Base-by-base conservation (phyloP, 345 rosid species). In the Populus deltoides region DNA sequence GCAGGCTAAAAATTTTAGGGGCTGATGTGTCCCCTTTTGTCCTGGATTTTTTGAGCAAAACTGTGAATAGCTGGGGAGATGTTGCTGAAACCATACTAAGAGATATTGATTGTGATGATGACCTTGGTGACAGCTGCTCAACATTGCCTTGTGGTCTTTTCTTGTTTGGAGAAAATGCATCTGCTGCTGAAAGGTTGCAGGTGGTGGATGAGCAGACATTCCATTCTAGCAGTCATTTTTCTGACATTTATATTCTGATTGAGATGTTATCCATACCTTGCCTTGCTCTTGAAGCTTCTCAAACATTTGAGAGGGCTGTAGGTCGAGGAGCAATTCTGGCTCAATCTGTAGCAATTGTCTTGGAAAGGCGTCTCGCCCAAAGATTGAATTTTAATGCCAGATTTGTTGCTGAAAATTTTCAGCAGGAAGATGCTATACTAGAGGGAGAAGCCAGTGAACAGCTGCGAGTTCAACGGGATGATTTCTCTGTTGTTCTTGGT, bases 231-330 rank as follows among this genome's bases (percentile, higher is more conserved):
- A 81, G 88, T 55, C 87, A 88, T 78, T 92, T 97, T 88, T 92
- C 94, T 75, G 98, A 97, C 82, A 91, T 94, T 66, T 92, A 88
- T 82, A 85, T 97, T 71, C 83, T 97, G 80, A 85, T 97, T 71
- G 99, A 94, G 86, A 92, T 97, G 98, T 81, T 97, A 61, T 92
- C 99, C 31, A 90, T 92, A 82, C 91, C 97, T 73, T 89, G 90
- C 86, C 90, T 97, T 80, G 96, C 97, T 74, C 88, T 81, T 78
- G 97, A 94, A 83, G 97, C 97, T 77, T 89, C 93, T 78, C 96
- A 92, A 86, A 92, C 97, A 17, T 92, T 97, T 59, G 96, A 92
- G 89, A 91, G 91, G 85, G 98, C 99, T 80, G 91, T 94, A 73
- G 90, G 89, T 76, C 90, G 90, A 78, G 98, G 99, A 81, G 90